Percentiles rank a stretch among this genome's conserved stretches.
Conservation (phyloP, 768 basidiomycete species). For the Lyophyllum shimeji region DNA sequence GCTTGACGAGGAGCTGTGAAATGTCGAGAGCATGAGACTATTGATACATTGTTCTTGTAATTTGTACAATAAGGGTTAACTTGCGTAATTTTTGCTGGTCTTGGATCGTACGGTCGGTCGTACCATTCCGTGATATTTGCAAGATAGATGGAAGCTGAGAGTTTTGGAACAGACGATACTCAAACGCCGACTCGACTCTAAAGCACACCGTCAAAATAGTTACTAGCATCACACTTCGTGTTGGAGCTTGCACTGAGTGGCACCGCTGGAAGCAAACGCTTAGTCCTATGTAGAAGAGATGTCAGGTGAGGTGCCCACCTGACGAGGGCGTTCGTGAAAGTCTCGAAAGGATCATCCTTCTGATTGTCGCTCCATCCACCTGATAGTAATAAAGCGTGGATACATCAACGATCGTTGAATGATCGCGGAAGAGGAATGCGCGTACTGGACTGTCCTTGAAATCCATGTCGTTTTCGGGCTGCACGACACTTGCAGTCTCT, state of each 20-base stretch:
- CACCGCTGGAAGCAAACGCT: background rate
- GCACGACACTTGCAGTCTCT: background rate
- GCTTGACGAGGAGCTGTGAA: constrained; percentile 34
- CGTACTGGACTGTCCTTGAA: background rate
- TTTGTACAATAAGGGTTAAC: background rate
- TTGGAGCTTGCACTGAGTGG: background rate
- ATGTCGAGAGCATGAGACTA: background rate
- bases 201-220: constrained; percentile 24
- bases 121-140: no score
- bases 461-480: background rate
- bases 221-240: constrained; percentile 11
- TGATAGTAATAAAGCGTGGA: constrained; percentile 10
- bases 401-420: background rate
- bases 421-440: background rate
- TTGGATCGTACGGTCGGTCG: background rate
- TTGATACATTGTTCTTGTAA: background rate
- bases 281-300: background rate
- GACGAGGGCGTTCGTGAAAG: constrained; percentile 20
- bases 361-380: constrained; percentile 29
- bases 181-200: background rate
- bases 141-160: no score
- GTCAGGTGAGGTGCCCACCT: background rate
- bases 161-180: background rate
- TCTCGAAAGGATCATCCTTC: constrained; percentile 37
- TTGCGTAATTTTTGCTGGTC: background rate